Base-by-base conservation (phyloP, 768 basidiomycete species). In the Boletellus emodensis region DNA sequence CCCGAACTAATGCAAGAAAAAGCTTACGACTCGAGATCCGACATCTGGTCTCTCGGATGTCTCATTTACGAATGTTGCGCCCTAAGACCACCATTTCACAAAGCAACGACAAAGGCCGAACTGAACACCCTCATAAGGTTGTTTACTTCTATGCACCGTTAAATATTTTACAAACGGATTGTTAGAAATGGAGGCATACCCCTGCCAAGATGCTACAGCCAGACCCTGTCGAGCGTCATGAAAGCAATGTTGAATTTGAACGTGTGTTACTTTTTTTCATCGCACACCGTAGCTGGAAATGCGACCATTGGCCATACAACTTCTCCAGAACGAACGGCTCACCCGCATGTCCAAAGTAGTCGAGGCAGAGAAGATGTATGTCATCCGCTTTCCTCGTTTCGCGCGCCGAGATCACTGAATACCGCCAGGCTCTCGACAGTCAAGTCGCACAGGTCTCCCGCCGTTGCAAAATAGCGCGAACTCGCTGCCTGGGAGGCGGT, bases 41-140 rank as follows among this genome's bases (percentile, higher is more conserved):
- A 99, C 63, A 97, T 99, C 42, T 99, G 96, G 96, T 94, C 92
- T 4, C 77, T 98, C 26, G 96, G 96, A 1, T 99, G 96, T 70
- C 78, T 98, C 28, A 90, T 97, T 22, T 98, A 90, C 67, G 96
- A 98, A 71, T 80, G 98, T 35, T 98, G 95, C 56, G 93, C 95
- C 0, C 76, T 94, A 46, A 88, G 88, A 59, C 94, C 94, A 0
- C 94, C 93, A 6, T 96, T 96, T 63, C 87, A 94, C 58, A 91
- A 91, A 67, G 92, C 94, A 1, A 87, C 90, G 66, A 94, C 93
- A 0, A 91, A 94, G 53, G 76, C 80, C 2, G 92, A 95, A 62
- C 76, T 95, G 11, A 88, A 86, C 50, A 84, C 85, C 50, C 79
- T 84, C 51, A 89, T 96, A 63, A 77, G 89, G 87, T 85, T 12